Evolutionary conservation across 1,139 yeast genomes (phyloP).

Genomic region (Ogataea hybrid): DNA sequence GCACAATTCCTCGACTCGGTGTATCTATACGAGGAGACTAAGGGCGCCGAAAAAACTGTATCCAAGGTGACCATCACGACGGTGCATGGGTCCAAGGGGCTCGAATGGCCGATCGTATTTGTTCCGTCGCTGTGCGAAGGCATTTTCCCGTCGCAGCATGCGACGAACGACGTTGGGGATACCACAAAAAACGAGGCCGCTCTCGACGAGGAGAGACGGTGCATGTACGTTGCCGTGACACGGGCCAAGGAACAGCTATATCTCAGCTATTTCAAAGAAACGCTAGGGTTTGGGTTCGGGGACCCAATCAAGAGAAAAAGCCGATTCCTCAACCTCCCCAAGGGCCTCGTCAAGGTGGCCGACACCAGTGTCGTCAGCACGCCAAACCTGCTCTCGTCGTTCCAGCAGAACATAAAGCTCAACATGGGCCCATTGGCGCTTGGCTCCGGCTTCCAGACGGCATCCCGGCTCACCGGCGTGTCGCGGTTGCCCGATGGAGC

Average conservation of each 20-base stretch:
- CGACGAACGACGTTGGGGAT: constrained; percentile 17
- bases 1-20: constrained; percentile 58
- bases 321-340: constrained; percentile 8
- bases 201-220: constrained; percentile 71
- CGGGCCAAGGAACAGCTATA: constrained; percentile 55
- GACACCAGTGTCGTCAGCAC: background rate
- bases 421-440: background rate
- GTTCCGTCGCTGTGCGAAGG: constrained; percentile 69
- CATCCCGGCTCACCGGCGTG: constrained; percentile 1
- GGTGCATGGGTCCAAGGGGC: constrained; percentile 88
- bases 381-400: background rate
- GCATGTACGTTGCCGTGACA: constrained; percentile 85
- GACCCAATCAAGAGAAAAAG: constrained; percentile 10
- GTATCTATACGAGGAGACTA: constrained; percentile 46
- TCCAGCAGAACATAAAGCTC: background rate
- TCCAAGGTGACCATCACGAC: constrained; percentile 48
- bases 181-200: constrained; percentile 20
- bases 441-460: constrained; percentile 2
- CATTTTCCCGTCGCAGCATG: constrained; percentile 29
- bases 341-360: constrained; percentile 4
- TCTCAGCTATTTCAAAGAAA: constrained; percentile 23
- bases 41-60: constrained; percentile 5
- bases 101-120: constrained; percentile 93
- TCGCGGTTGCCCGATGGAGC: background rate
- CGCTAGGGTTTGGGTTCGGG: constrained; percentile 13